Percentiles rank a stretch among this genome's conserved stretches.
These are phyloP conservation scores for Zalaria sp. DNA, from an alignment of 2,329 filamentous ascomycete genomes.

Conservation along the genomic window DNA sequence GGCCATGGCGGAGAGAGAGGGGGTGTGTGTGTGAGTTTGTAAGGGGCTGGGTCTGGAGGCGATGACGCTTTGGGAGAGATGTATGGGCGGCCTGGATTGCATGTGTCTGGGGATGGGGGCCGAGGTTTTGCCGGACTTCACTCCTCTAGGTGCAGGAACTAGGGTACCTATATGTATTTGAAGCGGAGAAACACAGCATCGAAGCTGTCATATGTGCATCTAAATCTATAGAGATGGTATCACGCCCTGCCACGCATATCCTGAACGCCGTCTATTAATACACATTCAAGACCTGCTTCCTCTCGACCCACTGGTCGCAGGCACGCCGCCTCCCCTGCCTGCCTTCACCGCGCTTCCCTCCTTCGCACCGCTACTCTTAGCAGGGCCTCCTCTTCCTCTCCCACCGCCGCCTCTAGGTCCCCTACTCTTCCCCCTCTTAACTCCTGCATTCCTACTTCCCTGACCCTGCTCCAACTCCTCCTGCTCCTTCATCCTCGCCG, in stretches of 20 bases:
- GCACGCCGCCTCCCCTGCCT: neutral
- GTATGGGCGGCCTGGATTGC: neutral
- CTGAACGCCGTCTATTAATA: too few species aligned
- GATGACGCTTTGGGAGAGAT: neutral
- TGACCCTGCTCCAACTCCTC: slow-evolving; percentile 6
- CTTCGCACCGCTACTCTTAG: neutral
- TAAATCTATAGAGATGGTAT: too few species aligned
- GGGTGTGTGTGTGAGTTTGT: neutral
- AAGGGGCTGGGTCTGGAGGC: neutral
- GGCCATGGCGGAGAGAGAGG: slow-evolving; percentile 13
- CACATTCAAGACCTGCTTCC: too few species aligned
- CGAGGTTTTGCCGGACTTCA: too few species aligned
- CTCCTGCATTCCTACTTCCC: slow-evolving; percentile 1
- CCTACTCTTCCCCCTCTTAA: neutral
- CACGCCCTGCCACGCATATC: too few species aligned
- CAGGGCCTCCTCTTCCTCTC: neutral
- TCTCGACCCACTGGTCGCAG: too few species aligned
- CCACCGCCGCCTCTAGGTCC: neutral
- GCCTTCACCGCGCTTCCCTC: neutral
- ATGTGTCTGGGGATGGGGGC: too few species aligned
- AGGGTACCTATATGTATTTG: too few species aligned
- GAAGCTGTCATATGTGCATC: too few species aligned
- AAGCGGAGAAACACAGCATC: too few species aligned
- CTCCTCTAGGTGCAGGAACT: too few species aligned
- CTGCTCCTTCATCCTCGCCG: slow-evolving; percentile 40